Percentiles rank a stretch among this genome's conserved stretches.
Evolutionary conservation across 2,329 filamentous ascomycete species (phyloP).

Genomic region (Pseudogymnoascus sp.): DNA sequence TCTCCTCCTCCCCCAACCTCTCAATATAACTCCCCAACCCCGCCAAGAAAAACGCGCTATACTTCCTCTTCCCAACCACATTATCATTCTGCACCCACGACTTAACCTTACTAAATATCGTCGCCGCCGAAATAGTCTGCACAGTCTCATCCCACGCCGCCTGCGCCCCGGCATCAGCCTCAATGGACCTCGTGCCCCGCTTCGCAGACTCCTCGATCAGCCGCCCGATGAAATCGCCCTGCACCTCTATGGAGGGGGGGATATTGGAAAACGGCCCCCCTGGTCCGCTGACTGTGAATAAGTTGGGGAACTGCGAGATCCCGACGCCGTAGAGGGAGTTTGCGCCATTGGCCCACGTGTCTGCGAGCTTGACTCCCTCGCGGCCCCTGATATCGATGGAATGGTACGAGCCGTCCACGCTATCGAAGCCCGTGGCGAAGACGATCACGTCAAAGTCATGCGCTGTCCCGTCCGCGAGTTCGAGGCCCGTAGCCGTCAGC

Average conservation of each 20-base stretch:
- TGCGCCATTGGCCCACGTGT: slow-evolving; percentile 29
- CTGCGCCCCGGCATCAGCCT: slow-evolving; percentile 27
- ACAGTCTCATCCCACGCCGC: slow-evolving; percentile 23
- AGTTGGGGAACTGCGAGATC: slow-evolving; percentile 37
- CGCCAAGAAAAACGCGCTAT: background rate
- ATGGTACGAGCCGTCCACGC: slow-evolving; percentile 28
- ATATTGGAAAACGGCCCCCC: slow-evolving; percentile 35
- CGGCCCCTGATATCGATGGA: slow-evolving; percentile 28
- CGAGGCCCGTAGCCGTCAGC: slow-evolving; percentile 33
- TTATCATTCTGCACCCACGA: background rate
- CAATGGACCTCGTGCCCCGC: slow-evolving; percentile 28
- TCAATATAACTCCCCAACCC: background rate
- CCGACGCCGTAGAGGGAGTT: slow-evolving; percentile 34
- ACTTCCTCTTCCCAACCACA: background rate
- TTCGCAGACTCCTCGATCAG: slow-evolving; percentile 27
- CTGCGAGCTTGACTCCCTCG: slow-evolving; percentile 25
- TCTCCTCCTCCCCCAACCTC: background rate
- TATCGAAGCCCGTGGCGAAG: slow-evolving; percentile 33
- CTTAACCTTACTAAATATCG: background rate
- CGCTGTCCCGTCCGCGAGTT: slow-evolving; percentile 24
- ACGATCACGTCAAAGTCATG: slow-evolving; percentile 28
- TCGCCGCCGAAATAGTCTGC: background rate
- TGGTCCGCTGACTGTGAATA: slow-evolving; percentile 39
- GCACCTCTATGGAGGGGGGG: slow-evolving; percentile 33
- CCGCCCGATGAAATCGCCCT: slow-evolving; percentile 33